A percentile compares a stretch with the other conserved stretches of the same genome.
Conservation (phyloP, 192 early-diverging fungal genomes). For the Rhizophagus prolifer region DNA sequence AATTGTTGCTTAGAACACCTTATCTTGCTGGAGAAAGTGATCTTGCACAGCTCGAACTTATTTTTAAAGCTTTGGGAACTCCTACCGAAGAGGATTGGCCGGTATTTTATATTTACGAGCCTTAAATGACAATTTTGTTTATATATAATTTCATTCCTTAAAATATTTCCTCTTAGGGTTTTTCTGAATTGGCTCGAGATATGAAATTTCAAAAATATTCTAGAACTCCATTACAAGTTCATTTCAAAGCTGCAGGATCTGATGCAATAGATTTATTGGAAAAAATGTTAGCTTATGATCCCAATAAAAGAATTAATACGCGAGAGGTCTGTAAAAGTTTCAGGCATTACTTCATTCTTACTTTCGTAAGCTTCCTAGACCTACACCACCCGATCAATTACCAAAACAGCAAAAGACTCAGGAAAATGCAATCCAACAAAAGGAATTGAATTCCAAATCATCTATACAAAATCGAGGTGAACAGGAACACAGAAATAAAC, state of each 20-base stretch:
- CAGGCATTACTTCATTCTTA: constrained; percentile 71
- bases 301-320: constrained; percentile 75
- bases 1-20: constrained; percentile 88
- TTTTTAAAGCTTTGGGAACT: constrained; percentile 79
- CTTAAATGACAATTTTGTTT: neutral
- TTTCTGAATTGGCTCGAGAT: constrained; percentile 69
- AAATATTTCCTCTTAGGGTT: constrained; percentile 46
- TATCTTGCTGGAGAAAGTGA: constrained; percentile 85
- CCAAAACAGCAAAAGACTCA: constrained; percentile 44
- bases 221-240: constrained; percentile 62
- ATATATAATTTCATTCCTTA: neutral
- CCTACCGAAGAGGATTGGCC: constrained; percentile 84
- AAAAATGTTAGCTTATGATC: constrained; percentile 85
- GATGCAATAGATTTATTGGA: constrained; percentile 88
- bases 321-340: constrained; percentile 56
- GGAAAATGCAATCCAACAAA: neutral
- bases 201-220: constrained; percentile 74
- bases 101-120: constrained; percentile 29
- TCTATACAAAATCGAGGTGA: neutral
- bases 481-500: neutral
- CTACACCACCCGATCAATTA: constrained; percentile 66
- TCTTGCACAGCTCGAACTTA: constrained; percentile 72
- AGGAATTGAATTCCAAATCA: neutral
- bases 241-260: constrained; percentile 81
- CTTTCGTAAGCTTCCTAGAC: constrained; percentile 69